Conservation (phyloP, 2,329 filamentous ascomycete genomes). For the Claviceps humidiphila region DNA sequence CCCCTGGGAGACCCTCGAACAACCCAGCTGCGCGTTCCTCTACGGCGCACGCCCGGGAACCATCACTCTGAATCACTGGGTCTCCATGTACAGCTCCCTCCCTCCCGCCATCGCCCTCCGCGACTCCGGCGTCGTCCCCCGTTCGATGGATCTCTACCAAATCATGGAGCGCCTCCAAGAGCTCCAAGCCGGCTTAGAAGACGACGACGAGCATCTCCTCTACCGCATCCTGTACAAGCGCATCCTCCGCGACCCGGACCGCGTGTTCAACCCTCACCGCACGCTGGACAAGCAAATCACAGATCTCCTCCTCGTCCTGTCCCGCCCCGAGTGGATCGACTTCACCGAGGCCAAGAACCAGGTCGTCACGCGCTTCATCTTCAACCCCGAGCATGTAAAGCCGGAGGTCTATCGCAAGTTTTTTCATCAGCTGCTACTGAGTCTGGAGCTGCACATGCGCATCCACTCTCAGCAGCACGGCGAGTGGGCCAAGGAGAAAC, state of each 20-base stretch:
- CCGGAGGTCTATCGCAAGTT: slow-evolving; percentile 48
- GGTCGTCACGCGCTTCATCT: slow-evolving; percentile 60
- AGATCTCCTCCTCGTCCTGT: slow-evolving; percentile 56
- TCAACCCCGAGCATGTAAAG: slow-evolving; percentile 43
- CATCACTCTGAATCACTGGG: slow-evolving; percentile 59
- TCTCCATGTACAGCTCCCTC: slow-evolving; percentile 41
- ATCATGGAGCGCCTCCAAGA: slow-evolving; percentile 48
- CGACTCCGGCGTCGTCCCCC: slow-evolving; percentile 44
- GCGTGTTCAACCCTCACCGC: slow-evolving; percentile 44
- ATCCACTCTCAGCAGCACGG: slow-evolving; percentile 50
- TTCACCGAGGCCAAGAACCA: slow-evolving; percentile 59
- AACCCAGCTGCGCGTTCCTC: slow-evolving; percentile 57
- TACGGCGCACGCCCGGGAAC: slow-evolving; percentile 56
- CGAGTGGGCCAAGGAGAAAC: slow-evolving; percentile 50
- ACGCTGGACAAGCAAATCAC: slow-evolving; percentile 58
- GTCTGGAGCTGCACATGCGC: slow-evolving; percentile 56
- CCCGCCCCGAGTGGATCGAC: slow-evolving; percentile 59
- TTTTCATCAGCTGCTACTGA: slow-evolving; percentile 65
- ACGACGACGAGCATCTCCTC: slow-evolving; percentile 43
- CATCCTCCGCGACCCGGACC: slow-evolving; percentile 55
- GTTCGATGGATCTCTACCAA: slow-evolving; percentile 43
- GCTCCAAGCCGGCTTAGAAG: slow-evolving; percentile 41
- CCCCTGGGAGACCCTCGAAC: slow-evolving; percentile 61
- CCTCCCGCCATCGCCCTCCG: slow-evolving; percentile 44
- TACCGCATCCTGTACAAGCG: slow-evolving; percentile 54